Conservation (phyloP, 805 yeast species). For the Lachancea kluyveri region DNA sequence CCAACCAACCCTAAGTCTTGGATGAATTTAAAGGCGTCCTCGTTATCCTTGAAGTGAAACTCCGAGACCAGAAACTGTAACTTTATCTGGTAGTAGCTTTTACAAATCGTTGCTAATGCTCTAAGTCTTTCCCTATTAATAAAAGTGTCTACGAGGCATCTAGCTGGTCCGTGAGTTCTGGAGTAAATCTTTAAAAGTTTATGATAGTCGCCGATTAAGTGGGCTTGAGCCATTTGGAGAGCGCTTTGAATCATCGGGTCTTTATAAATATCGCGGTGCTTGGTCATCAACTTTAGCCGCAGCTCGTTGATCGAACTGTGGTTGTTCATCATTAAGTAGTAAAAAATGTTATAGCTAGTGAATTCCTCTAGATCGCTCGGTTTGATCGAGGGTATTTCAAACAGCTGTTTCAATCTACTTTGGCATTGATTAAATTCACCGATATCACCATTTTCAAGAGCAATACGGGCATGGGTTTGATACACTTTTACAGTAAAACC, state of each 20-base stretch:
- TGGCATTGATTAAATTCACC: slow-evolving; percentile 97
- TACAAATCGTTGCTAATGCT: slow-evolving; percentile 49
- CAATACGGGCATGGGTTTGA: slow-evolving; percentile 82
- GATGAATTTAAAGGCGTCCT: slow-evolving; percentile 40
- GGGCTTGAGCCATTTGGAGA: slow-evolving; percentile 28
- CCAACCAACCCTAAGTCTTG: slow-evolving; percentile 33
- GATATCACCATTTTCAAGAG: slow-evolving; percentile 73
- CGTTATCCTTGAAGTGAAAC: slow-evolving; percentile 35
- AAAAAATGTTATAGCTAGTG: slow-evolving; percentile 64
- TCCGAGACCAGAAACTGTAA: slow-evolving; percentile 34
- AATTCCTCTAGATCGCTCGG: slow-evolving; percentile 51
- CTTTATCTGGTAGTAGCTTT: slow-evolving; percentile 46
- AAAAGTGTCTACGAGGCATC: slow-evolving; percentile 46
- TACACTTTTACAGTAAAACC: slow-evolving; percentile 74
- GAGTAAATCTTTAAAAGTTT: slow-evolving; percentile 41
- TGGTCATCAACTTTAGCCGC: slow-evolving; percentile 8
- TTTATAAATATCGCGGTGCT: slow-evolving; percentile 12
- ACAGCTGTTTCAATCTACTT: slow-evolving; percentile 65
- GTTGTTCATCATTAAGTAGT: slow-evolving; percentile 69
- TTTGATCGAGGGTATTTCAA: slow-evolving; percentile 36
- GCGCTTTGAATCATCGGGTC: slow-evolving; percentile 22
- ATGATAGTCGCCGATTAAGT: slow-evolving; percentile 43
- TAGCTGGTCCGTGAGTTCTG: slow-evolving; percentile 37
- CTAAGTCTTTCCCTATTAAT: slow-evolving; percentile 51
- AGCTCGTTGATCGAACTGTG: slow-evolving; percentile 25